Conservation (phyloP, 441 rosid genomes). For the Bruguiera hainesii region DNA sequence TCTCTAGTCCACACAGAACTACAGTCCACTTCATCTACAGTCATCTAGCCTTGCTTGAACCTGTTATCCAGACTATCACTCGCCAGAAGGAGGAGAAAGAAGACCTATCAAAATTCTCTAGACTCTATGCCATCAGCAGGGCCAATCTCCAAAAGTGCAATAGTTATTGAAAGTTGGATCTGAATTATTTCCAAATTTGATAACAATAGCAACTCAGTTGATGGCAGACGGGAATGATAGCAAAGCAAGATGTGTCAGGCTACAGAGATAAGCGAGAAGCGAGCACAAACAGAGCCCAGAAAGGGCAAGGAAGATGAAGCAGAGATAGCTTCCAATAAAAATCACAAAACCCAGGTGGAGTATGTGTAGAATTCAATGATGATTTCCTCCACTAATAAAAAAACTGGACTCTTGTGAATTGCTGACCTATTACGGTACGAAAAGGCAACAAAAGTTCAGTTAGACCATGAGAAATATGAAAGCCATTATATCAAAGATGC, state of each 20-base stretch:
- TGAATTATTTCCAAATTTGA: constrained; percentile 18
- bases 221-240: constrained; percentile 20
- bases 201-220: constrained; percentile 22
- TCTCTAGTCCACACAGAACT: constrained; percentile 77
- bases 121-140: constrained; percentile 27
- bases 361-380: constrained; percentile 44
- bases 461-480: constrained; percentile 53
- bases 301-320: constrained; percentile 37
- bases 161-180: constrained; percentile 30
- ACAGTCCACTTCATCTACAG: constrained; percentile 66
- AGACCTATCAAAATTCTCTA: constrained; percentile 18
- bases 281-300: constrained; percentile 25
- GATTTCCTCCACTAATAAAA: constrained; percentile 47
- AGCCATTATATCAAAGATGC: constrained; percentile 35
- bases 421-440: constrained; percentile 45
- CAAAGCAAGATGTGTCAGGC: constrained; percentile 28
- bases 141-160: constrained; percentile 25
- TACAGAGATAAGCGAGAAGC: constrained; percentile 28
- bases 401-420: constrained; percentile 50
- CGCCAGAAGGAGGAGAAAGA: constrained; percentile 24
- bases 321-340: constrained; percentile 43
- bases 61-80: constrained; percentile 22
- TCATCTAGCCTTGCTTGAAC: constrained; percentile 48
- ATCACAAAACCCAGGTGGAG: constrained; percentile 35
- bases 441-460: constrained; percentile 46